These are phyloP conservation scores for Fusarium heterosporum DNA, from an alignment of 2,329 filamentous ascomycete genomes.

Conservation along the genomic window DNA sequence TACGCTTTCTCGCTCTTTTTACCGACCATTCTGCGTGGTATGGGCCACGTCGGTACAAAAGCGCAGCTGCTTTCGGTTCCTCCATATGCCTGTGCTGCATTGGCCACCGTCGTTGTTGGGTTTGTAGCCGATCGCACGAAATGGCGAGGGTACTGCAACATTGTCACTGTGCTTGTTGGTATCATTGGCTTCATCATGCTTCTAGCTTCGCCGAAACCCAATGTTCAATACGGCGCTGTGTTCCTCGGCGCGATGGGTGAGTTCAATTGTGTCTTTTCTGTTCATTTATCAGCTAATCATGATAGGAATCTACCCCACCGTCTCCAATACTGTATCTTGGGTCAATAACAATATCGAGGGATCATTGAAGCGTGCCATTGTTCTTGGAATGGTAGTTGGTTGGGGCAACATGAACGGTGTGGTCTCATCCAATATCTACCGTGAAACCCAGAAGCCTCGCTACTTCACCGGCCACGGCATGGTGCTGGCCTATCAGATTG, in stretches of 20 bases:
- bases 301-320: slow-evolving; percentile 75
- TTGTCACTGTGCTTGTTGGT: slow-evolving; percentile 69
- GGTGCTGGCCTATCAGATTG: slow-evolving; percentile 71
- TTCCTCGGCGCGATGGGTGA: slow-evolving; percentile 70
- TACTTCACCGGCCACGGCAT: slow-evolving; percentile 67
- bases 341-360: slow-evolving; percentile 75
- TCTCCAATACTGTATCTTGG: slow-evolving; percentile 79
- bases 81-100: slow-evolving; percentile 70
- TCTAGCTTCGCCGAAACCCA: slow-evolving; percentile 63
- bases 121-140: slow-evolving; percentile 73
- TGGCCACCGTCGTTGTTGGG: slow-evolving; percentile 72
- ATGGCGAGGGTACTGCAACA: slow-evolving; percentile 75
- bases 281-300: not conserved
- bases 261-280: fast-evolving
- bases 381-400: slow-evolving; percentile 78
- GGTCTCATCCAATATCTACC: slow-evolving; percentile 71
- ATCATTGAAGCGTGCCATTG: slow-evolving; percentile 73
- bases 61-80: slow-evolving; percentile 70
- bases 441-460: slow-evolving; percentile 46
- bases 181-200: slow-evolving; percentile 76
- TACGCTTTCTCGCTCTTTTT: slow-evolving; percentile 67
- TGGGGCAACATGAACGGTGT: slow-evolving; percentile 84
- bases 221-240: slow-evolving; percentile 73
- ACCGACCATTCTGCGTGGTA: slow-evolving; percentile 65
- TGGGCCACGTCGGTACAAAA: slow-evolving; percentile 52